Base-by-base conservation (phyloP, 2,329 filamentous ascomycete species). In the Dactylellina sp. region DNA sequence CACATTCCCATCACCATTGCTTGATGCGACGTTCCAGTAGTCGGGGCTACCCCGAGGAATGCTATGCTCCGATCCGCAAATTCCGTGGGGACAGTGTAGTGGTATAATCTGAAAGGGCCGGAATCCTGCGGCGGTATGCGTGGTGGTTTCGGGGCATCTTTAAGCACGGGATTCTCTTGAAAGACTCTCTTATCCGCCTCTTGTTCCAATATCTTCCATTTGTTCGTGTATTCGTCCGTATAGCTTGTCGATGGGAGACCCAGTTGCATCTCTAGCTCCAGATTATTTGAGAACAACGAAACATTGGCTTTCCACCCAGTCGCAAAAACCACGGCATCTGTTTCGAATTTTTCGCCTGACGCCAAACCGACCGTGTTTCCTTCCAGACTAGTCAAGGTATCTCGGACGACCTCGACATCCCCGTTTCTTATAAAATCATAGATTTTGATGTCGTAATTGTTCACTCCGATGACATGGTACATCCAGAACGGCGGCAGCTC, bases 381-480 rank as follows among this genome's bases (percentile, higher is more conserved):
- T 50, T 62, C 47, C 1, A 74, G 22, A 0, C 37, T 28, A 18
- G 46, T 40, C 24, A 74, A 60, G 14, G 25, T 66, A 35, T 74
- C 70, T 2, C 70, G 52, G 20, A 62, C 40, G 11, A 74, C 70
- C n/a, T 74, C 61, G 1, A 74, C 25, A 9, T 37, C 37, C 24
- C 70, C 70, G 11, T 66, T 37, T 14, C 70, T 39, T 14, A 74
- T 18, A n/a, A 39, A 52, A 47, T 74, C 70, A 22, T 65, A 74
- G 11, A 74, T 56, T 9, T 74, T 66, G 12, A 66, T 49, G 40
- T 74, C 70, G 18, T 74, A 74, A 32, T 74, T 74, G 44, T 74
- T 37, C 2, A 74, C 61, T n/a, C 61, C 70, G 16, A 74, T 66
- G n/a, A 66, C 61, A 22, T 74, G 70, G 24, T 74, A 74, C 70